Conservation (phyloP, 805 yeast species). For the Scheffersomyces lignosus region DNA sequence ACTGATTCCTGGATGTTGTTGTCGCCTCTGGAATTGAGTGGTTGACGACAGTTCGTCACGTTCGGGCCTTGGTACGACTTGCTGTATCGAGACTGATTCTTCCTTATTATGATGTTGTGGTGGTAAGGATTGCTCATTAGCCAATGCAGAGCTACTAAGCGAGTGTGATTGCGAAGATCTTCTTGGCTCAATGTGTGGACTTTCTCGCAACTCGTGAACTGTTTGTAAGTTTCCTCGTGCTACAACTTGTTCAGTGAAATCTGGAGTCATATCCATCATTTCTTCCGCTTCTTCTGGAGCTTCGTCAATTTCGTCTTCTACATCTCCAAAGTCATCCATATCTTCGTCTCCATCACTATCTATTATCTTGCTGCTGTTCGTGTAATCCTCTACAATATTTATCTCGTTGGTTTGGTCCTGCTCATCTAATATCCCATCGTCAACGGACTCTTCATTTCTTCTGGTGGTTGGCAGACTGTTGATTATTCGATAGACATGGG, state of each 20-base stretch:
- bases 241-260: too few species aligned
- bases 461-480: too few species aligned
- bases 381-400: neutral
- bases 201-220: too few species aligned
- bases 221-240: too few species aligned
- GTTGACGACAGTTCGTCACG: too few species aligned
- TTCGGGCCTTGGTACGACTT: conserved; percentile 3
- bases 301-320: neutral
- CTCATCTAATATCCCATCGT: neutral
- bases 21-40: too few species aligned
- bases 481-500: neutral
- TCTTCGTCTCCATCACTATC: neutral
- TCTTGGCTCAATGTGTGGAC: neutral
- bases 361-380: neutral
- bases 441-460: neutral
- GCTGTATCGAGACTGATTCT: neutral
- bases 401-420: neutral
- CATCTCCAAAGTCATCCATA: neutral
- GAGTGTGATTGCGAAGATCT: too few species aligned
- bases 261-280: neutral
- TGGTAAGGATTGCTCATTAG: neutral
- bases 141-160: neutral
- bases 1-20: too few species aligned
- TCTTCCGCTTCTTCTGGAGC: neutral
- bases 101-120: neutral